Base-by-base conservation (phyloP, 202 grass and related monocot species). In the Miscanthus sacchariflorus region DNA sequence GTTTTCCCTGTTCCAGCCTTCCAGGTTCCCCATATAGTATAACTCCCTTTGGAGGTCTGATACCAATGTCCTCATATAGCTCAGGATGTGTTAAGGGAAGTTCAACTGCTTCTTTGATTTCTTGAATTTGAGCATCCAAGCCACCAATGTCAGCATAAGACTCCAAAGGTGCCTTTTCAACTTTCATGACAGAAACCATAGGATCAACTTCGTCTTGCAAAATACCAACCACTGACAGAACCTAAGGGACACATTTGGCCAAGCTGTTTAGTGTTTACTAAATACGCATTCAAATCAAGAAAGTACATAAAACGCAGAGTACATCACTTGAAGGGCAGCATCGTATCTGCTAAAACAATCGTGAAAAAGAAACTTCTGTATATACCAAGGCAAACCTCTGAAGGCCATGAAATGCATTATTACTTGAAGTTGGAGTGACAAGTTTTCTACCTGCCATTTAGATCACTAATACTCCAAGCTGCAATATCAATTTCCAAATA, bases 181-280 rank as follows among this genome's bases (percentile, higher is more conserved):
- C 93, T 93, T 98, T 98, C 96, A 98, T 98, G 33, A 95, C 92
- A 77, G 96, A 98, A 89, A 98, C 93, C 92, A 95, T 98, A 24
- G 96, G 96, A 86, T 98, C 96, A 84, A 95, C 96, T 71, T 95
- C 93, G 81, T 95, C 93, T 89, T 95, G 96, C 68, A 98, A 84
- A 88, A 95, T 90, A 61, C 96, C 96, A 64, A 98, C 96, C 66
- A 95, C 93, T 40, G 93, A 98, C 49, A 95, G 85, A 81, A 98
- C 93, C 93, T 98, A 72, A 76, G 23, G 88, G 83, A 87, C 74
- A 83, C 39, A 25, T 50, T 66, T 68, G 44, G 9, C 23, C 7
- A 68, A 81, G 18, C 6, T 76, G 9, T 36, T 38, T 5, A 38
- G 12, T 69, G 9, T 36, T 39, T 6, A 39, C 19, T 70, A 12